phyloP scores from a whole-genome alignment of 345 rosid genomes.

The Hibiscus mutabilis region DNA sequence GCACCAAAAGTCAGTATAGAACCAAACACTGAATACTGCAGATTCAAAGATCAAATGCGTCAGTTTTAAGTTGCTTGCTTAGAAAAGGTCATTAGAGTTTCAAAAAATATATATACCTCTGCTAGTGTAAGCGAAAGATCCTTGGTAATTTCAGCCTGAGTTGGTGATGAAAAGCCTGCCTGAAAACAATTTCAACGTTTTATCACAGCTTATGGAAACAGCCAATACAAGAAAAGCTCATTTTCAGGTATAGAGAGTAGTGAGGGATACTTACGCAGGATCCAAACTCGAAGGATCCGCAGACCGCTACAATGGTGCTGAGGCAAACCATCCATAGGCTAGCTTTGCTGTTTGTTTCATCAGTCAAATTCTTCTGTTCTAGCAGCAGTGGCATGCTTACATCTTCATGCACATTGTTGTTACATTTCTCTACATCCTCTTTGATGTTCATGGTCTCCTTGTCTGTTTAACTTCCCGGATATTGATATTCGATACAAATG shows the following conservation, averaged over 20 bases:
- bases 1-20: conserved; percentile 86
- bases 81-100: background rate
- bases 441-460: conserved; percentile 25
- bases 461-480: background rate
- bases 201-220: background rate
- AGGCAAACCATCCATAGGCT: conserved; percentile 67
- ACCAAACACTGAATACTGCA: conserved; percentile 78
- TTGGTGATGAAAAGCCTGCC: conserved; percentile 90
- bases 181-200: conserved; percentile 19
- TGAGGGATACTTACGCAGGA: conserved; percentile 49
- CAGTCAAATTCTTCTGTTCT: conserved; percentile 11
- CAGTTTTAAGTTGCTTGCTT: background rate
- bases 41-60: conserved; percentile 7
- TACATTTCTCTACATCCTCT: conserved; percentile 24
- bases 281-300: conserved; percentile 81
- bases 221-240: background rate
- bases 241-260: background rate
- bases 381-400: conserved; percentile 30
- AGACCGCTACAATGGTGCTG: conserved; percentile 74
- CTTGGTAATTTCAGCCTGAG: conserved; percentile 66
- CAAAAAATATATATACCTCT: conserved; percentile 38
- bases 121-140: conserved; percentile 60
- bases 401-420: conserved; percentile 15
- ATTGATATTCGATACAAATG: background rate
- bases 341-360: background rate